Percentiles rank a stretch among this genome's conserved stretches.
These are phyloP conservation scores for Lachnellula arida DNA, from an alignment of 2,329 filamentous ascomycete genomes.

Conservation along the genomic window DNA sequence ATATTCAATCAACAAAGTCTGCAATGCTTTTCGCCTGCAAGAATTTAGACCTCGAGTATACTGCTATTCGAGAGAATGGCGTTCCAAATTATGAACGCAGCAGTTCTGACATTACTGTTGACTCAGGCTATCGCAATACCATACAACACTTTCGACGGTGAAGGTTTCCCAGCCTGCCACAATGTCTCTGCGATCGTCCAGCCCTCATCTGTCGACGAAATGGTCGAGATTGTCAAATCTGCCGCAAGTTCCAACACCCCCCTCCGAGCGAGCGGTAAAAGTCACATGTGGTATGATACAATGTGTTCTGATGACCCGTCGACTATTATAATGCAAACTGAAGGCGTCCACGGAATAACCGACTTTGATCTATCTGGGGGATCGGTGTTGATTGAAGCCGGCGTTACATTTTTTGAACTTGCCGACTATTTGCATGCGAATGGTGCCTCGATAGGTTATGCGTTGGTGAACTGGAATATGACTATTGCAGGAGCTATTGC, in stretches of 20 bases:
- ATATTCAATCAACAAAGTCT: no score
- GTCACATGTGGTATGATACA: slow-evolving; percentile 21
- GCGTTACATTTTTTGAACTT: slow-evolving; percentile 19
- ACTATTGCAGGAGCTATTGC: slow-evolving; percentile 19
- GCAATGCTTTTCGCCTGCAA: no score
- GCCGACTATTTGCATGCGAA: slow-evolving; percentile 15
- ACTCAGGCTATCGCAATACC: background rate
- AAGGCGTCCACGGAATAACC: slow-evolving; percentile 10
- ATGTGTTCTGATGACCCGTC: slow-evolving; percentile 16
- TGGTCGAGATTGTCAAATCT: slow-evolving; percentile 14
- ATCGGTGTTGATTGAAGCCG: slow-evolving; percentile 16
- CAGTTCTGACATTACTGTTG: background rate
- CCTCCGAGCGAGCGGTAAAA: slow-evolving; percentile 16
- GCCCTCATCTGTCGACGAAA: slow-evolving; percentile 9
- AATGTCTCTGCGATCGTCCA: slow-evolving; percentile 13
- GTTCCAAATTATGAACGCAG: background rate
- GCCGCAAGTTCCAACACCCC: slow-evolving; percentile 12
- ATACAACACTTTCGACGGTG: slow-evolving; percentile 18
- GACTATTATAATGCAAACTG: slow-evolving; percentile 16
- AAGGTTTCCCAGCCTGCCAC: slow-evolving; percentile 15
- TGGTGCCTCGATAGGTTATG: slow-evolving; percentile 15
- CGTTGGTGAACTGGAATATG: slow-evolving; percentile 21
- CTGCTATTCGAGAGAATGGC: background rate
- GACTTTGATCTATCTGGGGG: slow-evolving; percentile 10
- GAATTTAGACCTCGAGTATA: background rate